Evolutionary conservation across 768 basidiomycete species (phyloP), one percentile per base, ranked within the genome.

Genomic region (Suillus hirtellus): DNA sequence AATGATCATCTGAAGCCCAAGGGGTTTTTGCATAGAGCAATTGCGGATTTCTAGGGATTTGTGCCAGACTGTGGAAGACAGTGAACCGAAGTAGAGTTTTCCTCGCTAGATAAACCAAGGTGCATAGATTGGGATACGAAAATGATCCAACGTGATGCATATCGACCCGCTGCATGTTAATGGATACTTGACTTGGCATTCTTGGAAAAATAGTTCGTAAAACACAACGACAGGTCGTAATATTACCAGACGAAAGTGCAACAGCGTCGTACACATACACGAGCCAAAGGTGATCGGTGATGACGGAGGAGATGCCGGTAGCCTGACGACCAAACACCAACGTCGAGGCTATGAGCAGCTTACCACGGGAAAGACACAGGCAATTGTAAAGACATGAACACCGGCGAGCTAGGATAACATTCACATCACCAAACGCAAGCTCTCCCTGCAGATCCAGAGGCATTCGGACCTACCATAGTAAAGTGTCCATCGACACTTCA

Each of bases 31-130:
- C 10, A 3, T n/a, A 65, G 65, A 34, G 27, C 95, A 97, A 73
- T 85, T 87, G 68, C 81, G 92, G 60, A 84, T 97, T 50, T 88
- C 93, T 54, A 82, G 81, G 68, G 95, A 96, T 71, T 94, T 96
- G 72, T 96, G 95, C 69, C 85, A 84, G n/a, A 87, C 84, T 4
- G 89, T 93, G 5, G 83, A 87, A 62, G 92, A 96, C 66, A 82
- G 84, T 60, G 83, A 86, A 5, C 79, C 86, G 7, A 81, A 83
- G 67, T 88, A 76, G 53, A 21, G 2, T 24, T 24, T 37, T 27
- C 9, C 17, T 12, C 38, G 11, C 19, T 4, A 12, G 17, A 11
- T 24, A 27, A 4, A 37, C 4, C 35, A 21, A 56, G 11, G n/a
- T 56, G 11, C 5, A 24, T 31, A 40, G 21, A 35, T 21, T 34